Base-by-base conservation (phyloP, 768 basidiomycete species). In the Auriscalpium vulgare region DNA sequence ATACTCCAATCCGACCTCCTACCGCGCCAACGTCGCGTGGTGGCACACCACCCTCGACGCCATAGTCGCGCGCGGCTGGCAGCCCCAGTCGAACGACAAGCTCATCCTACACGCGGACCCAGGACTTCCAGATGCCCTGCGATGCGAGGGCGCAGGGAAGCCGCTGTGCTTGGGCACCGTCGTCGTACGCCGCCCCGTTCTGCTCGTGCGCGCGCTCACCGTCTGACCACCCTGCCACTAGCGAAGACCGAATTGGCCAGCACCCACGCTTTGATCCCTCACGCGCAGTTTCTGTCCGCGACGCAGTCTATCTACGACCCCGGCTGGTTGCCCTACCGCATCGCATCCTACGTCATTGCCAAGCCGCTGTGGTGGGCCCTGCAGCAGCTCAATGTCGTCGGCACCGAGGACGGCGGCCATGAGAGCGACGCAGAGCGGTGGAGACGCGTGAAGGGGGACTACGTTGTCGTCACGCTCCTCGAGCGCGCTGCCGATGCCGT, bases 361-460 rank as follows among this genome's bases (percentile, higher is more conserved):
- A 83, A 81, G 63, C 91, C 91, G 3, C 72, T 94, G 2, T 91
- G 86, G 87, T 94, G 91, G 91, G 84, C 86, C 3, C 77, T 94
- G 55, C 83, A 87, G 59, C 88, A 89, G 59, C 73, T 85, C n/a
- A 85, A 82, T 21, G 70, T 93, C 4, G 80, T 88, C 8, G 81
- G 80, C 17, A 65, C 71, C 3, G 86, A 88, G 48, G 85, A 87
- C 2, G 63, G 59, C 10, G 63, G 66, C 23, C 72, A 69, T 35
- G 71, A 75, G 23, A 71, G 71, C 40, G 75, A 77, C 40, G 63
- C 65, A 8, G 73, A 77, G 53, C 68, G 73, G 54, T 83, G 81
- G 85, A 73, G 78, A 69, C 58, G 68, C 59, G 59, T 87, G 68
- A 81, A 75, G 67, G 90, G 88, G 9, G 83, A 87, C 45, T 88